A percentile compares a stretch with the other conserved stretches of the same genome.
Conservation (phyloP, 2,329 filamentous ascomycete genomes). For the Sporothrix brunneoviolacea region DNA sequence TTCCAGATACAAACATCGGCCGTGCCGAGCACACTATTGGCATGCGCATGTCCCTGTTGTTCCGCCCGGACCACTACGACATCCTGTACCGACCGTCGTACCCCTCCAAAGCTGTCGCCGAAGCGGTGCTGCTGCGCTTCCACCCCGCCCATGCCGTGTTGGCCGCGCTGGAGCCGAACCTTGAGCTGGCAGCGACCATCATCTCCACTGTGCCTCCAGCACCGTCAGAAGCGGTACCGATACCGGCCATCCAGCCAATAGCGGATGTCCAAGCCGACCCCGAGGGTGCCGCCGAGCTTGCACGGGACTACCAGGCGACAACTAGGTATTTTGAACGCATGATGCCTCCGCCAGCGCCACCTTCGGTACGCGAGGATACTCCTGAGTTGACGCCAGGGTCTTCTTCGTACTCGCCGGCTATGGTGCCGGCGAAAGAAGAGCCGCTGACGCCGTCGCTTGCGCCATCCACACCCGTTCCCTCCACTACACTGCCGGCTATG, state of each 20-base stretch:
- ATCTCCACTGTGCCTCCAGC: background rate
- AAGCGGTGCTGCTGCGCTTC: constrained; percentile 1
- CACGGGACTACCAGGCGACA: background rate
- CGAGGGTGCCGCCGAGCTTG: background rate
- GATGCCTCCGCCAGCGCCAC: background rate
- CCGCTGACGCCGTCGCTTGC: constrained; percentile 3
- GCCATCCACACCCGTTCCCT: constrained; percentile 20
- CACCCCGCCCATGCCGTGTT: background rate
- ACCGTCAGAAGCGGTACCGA: too few species aligned
- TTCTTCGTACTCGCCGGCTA: background rate
- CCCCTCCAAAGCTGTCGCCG: constrained; percentile 2
- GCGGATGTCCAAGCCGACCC: background rate
- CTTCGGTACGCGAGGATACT: constrained; percentile 6
- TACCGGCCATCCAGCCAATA: too few species aligned
- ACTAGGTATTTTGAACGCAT: background rate
- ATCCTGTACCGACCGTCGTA: constrained; percentile 59
- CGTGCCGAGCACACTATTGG: constrained; percentile 38
- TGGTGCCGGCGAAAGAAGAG: background rate
- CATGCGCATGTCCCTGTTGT: constrained; percentile 53
- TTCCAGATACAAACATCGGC: constrained; percentile 48
- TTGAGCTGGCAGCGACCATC: background rate
- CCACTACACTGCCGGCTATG: constrained; percentile 11
- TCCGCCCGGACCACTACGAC: constrained; percentile 82
- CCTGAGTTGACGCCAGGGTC: constrained; percentile 7
- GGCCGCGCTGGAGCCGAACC: background rate